These are phyloP conservation scores for Magnusiomyces magnusii DNA, from an alignment of 1,139 yeast species.

Conservation along the genomic window DNA sequence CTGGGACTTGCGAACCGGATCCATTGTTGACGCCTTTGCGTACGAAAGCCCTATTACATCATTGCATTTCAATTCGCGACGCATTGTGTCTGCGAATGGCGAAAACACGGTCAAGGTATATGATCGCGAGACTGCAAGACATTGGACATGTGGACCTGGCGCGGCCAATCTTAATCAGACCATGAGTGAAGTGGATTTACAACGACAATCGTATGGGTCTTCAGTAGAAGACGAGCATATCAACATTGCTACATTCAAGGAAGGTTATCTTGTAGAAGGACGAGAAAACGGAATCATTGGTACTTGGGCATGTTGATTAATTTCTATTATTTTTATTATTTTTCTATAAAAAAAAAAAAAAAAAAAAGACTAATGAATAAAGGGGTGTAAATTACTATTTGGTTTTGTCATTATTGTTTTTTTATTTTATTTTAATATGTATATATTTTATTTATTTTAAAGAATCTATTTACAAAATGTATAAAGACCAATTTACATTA, in stretches of 20 bases:
- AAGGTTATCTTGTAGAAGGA: conserved; percentile 59
- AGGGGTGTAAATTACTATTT: neutral
- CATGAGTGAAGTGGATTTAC: conserved; percentile 10
- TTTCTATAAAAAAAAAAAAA: conserved; percentile 1
- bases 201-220: neutral
- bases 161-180: conserved; percentile 24
- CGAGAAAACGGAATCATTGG: conserved; percentile 50
- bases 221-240: conserved; percentile 21
- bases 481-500: too few relatives aligned
- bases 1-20: conserved; percentile 69
- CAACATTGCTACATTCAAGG: conserved; percentile 43
- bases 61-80: conserved; percentile 47
- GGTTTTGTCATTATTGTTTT: neutral
- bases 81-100: conserved; percentile 46
- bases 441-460: neutral
- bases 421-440: neutral
- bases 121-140: conserved; percentile 46
- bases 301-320: conserved; percentile 46
- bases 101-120: conserved; percentile 47
- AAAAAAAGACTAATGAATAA: neutral
- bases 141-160: conserved; percentile 46
- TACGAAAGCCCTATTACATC: conserved; percentile 46
- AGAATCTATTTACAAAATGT: too few relatives aligned
- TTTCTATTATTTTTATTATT: too few relatives aligned
- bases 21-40: conserved; percentile 51